phyloP scores from a whole-genome alignment of 2,329 filamentous ascomycete species.

The Microcyclospora tardicrescens region DNA sequence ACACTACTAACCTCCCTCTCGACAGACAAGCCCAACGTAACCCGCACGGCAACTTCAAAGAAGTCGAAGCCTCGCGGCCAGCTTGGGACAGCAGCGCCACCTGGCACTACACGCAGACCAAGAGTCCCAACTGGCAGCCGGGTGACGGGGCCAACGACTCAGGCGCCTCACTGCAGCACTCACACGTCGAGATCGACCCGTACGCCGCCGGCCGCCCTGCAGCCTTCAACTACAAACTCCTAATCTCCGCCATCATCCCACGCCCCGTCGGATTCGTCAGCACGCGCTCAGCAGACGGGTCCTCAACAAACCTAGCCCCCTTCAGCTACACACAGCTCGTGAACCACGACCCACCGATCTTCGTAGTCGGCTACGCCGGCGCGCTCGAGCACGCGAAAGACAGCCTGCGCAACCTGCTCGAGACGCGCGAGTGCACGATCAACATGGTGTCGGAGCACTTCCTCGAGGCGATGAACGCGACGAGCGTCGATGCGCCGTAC shows the following conservation, averaged over 20 bases:
- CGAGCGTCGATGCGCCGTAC: constrained; percentile 63
- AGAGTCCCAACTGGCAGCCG: constrained; percentile 51
- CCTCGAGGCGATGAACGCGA: constrained; percentile 77
- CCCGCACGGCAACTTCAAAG: constrained; percentile 63
- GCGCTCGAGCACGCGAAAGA: constrained; percentile 57
- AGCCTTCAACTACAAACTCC: constrained; percentile 75
- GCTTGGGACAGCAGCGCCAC: constrained; percentile 39
- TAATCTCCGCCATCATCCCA: constrained; percentile 73
- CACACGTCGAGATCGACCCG: constrained; percentile 70
- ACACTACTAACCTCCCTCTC: constrained; percentile 3
- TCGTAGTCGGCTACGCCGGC: constrained; percentile 51
- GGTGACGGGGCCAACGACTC: constrained; percentile 52
- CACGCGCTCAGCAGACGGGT: constrained; percentile 49
- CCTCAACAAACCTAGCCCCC: constrained; percentile 63
- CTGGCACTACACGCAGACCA: constrained; percentile 50
- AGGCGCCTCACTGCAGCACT: constrained; percentile 37
- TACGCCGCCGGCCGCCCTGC: constrained; percentile 55
- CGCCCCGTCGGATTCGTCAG: constrained; percentile 60
- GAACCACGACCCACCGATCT: constrained; percentile 75
- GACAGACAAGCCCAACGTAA: constrained; percentile 44
- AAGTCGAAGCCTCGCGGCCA: constrained; percentile 52
- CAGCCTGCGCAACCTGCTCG: constrained; percentile 59
- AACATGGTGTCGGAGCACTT: constrained; percentile 80
- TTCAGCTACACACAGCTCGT: constrained; percentile 80
- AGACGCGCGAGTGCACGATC: constrained; percentile 59